Percentiles rank a stretch among this genome's conserved stretches.
These are phyloP conservation scores for Entomortierella chlamydospora DNA, from an alignment of 192 early-diverging fungal species.

Conservation along the genomic window DNA sequence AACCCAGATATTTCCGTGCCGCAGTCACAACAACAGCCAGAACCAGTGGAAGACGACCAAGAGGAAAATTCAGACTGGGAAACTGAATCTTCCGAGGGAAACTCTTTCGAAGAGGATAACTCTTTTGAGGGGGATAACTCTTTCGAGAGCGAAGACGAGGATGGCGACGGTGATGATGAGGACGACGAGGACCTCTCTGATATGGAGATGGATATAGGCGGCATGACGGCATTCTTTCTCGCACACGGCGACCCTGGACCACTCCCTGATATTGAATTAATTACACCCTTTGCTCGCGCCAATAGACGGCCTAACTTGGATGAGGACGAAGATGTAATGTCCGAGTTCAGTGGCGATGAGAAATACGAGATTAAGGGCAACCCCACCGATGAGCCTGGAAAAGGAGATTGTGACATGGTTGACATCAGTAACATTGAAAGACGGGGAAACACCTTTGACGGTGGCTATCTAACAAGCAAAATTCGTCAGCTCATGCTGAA, in stretches of 20 bases:
- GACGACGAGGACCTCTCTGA: neutral
- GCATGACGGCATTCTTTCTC: neutral
- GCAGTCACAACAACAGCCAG: neutral
- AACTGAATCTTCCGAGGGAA: conserved; percentile 30
- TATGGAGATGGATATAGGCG: conserved; percentile 12
- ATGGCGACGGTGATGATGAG: neutral
- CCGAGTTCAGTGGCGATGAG: conserved; percentile 51
- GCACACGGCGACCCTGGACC: neutral
- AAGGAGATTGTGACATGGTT: conserved; percentile 34
- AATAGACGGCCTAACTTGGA: conserved; percentile 10
- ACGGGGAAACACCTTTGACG: neutral
- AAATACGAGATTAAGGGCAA: conserved; percentile 25
- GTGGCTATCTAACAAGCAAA: conserved; percentile 5
- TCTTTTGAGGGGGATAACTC: neutral
- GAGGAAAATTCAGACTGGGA: conserved; percentile 31
- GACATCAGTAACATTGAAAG: conserved; percentile 3
- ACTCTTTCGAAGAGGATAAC: no score
- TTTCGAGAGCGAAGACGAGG: neutral
- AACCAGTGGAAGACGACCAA: neutral
- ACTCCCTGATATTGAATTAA: conserved; percentile 8
- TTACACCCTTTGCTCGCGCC: conserved; percentile 14
- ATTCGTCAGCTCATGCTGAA: conserved; percentile 45
- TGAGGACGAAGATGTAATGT: conserved; percentile 25
- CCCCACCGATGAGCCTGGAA: conserved; percentile 7
- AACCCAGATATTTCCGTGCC: neutral